phyloP scores from a whole-genome alignment of 1,139 yeast species.

The Debaryomyces nepalensis region DNA sequence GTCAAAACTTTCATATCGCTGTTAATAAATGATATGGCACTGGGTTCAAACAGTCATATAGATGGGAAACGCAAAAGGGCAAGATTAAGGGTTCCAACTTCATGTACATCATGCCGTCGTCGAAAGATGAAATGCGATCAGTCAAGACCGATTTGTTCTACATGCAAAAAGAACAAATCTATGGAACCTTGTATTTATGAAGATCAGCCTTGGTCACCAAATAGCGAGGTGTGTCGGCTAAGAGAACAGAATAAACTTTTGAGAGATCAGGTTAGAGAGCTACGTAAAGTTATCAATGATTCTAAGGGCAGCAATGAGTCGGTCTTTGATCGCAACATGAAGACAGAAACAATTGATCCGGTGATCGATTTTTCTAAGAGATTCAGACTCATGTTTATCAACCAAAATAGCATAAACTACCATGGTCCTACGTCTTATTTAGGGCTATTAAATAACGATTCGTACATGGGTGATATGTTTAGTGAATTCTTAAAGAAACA shows the following conservation, averaged over 20 bases:
- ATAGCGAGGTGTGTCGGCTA: neutral
- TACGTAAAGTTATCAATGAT: neutral
- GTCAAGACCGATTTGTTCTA: neutral
- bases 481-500: neutral
- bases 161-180: neutral
- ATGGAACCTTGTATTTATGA: neutral
- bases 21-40: no score
- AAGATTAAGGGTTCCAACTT: neutral
- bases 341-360: neutral
- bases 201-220: neutral
- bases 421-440: neutral
- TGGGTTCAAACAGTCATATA: neutral
- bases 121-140: neutral
- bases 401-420: neutral
- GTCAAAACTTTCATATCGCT: no score
- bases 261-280: neutral
- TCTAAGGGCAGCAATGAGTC: neutral
- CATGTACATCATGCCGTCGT: neutral
- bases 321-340: neutral
- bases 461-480: slow-evolving; percentile 1
- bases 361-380: neutral
- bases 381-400: neutral
- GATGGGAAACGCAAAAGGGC: neutral
- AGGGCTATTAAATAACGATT: neutral
- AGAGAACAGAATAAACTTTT: neutral